Evolutionary conservation across 805 yeast species (phyloP).

Genomic region (Metschnikowia arizonensis): DNA sequence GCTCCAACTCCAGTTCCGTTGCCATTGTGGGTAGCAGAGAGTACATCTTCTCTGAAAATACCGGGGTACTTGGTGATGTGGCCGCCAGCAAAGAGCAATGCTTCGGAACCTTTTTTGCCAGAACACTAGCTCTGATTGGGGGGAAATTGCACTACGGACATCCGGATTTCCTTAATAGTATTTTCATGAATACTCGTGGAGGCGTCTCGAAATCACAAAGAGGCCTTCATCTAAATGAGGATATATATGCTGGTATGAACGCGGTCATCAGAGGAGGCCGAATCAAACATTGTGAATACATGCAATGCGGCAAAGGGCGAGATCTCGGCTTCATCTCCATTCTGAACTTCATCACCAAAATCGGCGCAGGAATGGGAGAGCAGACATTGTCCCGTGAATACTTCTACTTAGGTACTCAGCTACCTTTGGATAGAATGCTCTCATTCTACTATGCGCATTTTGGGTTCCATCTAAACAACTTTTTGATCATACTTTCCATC

Average conservation of each 20-base stretch:
- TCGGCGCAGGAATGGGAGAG: conserved; percentile 94
- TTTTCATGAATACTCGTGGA: conserved; percentile 81
- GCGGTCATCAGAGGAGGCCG: conserved; percentile 82
- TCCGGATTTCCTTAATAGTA: conserved; percentile 76
- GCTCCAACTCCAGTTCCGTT: conserved; percentile 36
- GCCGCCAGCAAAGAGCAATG: conserved; percentile 92
- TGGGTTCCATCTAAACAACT: conserved; percentile 80
- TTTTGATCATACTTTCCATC: conserved; percentile 71
- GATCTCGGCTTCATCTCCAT: conserved; percentile 85
- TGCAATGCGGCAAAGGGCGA: conserved; percentile 89
- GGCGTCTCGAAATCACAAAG: conserved; percentile 86
- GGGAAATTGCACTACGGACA: conserved; percentile 87
- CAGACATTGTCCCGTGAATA: conserved; percentile 83
- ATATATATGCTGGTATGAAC: conserved; percentile 85
- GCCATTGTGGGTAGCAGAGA: conserved; percentile 88
- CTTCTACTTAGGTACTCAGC: conserved; percentile 73
- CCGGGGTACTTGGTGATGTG: conserved; percentile 82
- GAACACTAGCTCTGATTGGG: conserved; percentile 81
- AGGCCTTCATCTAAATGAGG: conserved; percentile 82
- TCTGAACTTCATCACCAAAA: conserved; percentile 79
- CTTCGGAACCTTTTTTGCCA: conserved; percentile 78
- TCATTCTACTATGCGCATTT: conserved; percentile 84
- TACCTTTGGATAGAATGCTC: conserved; percentile 75
- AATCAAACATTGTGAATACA: conserved; percentile 82
- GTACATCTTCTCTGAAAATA: conserved; percentile 80